A percentile compares a stretch with the other conserved stretches of the same genome.
Evolutionary conservation across 805 yeast species (phyloP).

Genomic region (Saturnispora dispora): DNA sequence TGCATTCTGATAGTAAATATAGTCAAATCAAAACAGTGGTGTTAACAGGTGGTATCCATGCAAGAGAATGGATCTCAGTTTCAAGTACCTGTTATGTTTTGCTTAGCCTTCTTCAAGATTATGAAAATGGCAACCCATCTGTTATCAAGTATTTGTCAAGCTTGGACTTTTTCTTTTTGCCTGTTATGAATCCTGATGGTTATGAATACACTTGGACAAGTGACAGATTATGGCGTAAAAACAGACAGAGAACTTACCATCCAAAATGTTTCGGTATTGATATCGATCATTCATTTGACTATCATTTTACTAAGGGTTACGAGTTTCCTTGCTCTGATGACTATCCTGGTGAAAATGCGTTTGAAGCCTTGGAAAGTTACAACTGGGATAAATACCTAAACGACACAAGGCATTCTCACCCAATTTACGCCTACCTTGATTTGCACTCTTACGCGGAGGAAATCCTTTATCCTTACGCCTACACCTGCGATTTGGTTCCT

Average conservation of each 20-base stretch:
- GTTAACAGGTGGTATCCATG: slow-evolving; percentile 78
- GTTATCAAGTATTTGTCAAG: slow-evolving; percentile 42
- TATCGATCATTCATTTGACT: slow-evolving; percentile 76
- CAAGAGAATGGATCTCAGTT: slow-evolving; percentile 82
- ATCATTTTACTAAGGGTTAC: slow-evolving; percentile 52
- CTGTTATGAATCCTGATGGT: slow-evolving; percentile 88
- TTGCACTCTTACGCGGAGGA: slow-evolving; percentile 83
- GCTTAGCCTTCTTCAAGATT: slow-evolving; percentile 38
- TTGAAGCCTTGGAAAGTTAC: slow-evolving; percentile 54
- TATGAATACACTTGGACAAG: slow-evolving; percentile 72
- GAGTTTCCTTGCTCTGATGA: slow-evolving; percentile 78
- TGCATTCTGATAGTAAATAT: slow-evolving; percentile 29
- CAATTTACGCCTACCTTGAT: slow-evolving; percentile 69
- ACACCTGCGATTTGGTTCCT: slow-evolving; percentile 63
- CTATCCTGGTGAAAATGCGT: slow-evolving; percentile 66
- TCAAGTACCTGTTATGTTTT: slow-evolving; percentile 56
- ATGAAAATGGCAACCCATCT: slow-evolving; percentile 32
- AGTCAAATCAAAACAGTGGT: slow-evolving; percentile 49
- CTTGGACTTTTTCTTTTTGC: slow-evolving; percentile 67
- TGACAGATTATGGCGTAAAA: slow-evolving; percentile 84
- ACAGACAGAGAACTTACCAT: slow-evolving; percentile 63
- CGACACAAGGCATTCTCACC: slow-evolving; percentile 42
- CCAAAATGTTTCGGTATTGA: slow-evolving; percentile 75
- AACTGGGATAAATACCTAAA: slow-evolving; percentile 41
- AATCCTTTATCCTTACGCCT: slow-evolving; percentile 74